Evolutionary conservation across 129 eudicot genomes (phyloP).

Genomic region (Heracleum sosnowskyi): DNA sequence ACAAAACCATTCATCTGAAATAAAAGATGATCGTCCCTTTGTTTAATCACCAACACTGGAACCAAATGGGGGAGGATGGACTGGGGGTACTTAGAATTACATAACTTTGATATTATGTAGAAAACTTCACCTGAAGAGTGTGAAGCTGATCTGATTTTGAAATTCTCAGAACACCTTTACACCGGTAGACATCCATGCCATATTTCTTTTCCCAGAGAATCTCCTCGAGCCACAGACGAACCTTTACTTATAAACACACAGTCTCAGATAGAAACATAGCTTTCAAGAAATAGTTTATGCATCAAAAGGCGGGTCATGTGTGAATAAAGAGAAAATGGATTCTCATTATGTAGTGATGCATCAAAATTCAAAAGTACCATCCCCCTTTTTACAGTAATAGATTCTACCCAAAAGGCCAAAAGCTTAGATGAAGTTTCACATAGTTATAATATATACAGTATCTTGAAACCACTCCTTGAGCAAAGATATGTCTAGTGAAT

Average conservation of each 20-base stretch:
- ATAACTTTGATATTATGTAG: too few relatives aligned
- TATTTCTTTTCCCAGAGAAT: conserved; percentile 89
- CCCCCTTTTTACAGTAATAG: not conserved
- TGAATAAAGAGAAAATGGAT: not conserved
- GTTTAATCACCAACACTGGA: not conserved
- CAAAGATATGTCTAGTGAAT: not conserved
- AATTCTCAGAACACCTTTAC: conserved; percentile 85
- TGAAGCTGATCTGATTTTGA: conserved; percentile 70
- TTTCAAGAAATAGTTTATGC: too few relatives aligned
- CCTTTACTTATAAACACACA: conserved; percentile 22
- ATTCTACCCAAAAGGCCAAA: not conserved
- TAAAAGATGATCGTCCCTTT: not conserved
- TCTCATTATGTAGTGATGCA: not conserved
- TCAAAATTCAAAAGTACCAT: too few relatives aligned
- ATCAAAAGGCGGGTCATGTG: not conserved
- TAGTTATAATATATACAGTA: not conserved
- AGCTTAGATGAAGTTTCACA: not conserved
- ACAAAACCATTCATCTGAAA: not conserved
- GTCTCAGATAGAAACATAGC: too few relatives aligned
- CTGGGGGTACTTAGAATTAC: not conserved
- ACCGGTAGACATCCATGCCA: conserved; percentile 85
- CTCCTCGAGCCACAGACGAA: conserved; percentile 83
- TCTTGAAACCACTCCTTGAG: not conserved
- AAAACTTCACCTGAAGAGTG: conserved; percentile 60
- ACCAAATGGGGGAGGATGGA: not conserved